Percentiles rank a stretch among this genome's conserved stretches.
phyloP scores from a whole-genome alignment of 805 yeast species.

The Candida maesae region DNA sequence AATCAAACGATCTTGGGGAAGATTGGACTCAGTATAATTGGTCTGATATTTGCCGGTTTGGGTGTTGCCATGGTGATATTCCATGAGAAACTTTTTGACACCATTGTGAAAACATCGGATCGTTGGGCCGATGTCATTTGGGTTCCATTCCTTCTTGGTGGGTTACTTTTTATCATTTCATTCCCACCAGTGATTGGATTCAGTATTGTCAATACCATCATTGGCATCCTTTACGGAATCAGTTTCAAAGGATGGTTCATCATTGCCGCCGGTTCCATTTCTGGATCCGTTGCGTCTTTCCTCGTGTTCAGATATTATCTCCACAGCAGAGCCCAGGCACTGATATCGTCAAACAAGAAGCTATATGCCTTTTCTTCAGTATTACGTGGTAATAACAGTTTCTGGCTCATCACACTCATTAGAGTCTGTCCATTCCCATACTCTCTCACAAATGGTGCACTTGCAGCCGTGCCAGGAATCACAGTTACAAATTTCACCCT shows the following conservation, averaged over 20 bases:
- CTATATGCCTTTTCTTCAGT: constrained; percentile 74
- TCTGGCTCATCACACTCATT: constrained; percentile 64
- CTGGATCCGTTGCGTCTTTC: constrained; percentile 78
- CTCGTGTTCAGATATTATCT: constrained; percentile 59
- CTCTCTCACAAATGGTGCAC: constrained; percentile 86
- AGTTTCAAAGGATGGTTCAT: constrained; percentile 71
- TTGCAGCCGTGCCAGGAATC: constrained; percentile 82
- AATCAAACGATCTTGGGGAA: constrained; percentile 18
- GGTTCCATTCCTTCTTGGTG: constrained; percentile 46
- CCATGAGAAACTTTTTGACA: constrained; percentile 17
- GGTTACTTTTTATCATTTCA: constrained; percentile 58
- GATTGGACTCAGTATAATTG: constrained; percentile 2
- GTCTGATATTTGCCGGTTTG: constrained; percentile 1
- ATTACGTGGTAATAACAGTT: constrained; percentile 63
- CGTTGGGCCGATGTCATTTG: constrained; percentile 19
- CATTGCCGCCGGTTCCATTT: constrained; percentile 60
- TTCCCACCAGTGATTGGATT: constrained; percentile 93
- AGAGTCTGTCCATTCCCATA: constrained; percentile 92
- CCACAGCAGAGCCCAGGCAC: constrained; percentile 49
- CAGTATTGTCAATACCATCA: constrained; percentile 57
- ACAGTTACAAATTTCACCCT: constrained; percentile 55
- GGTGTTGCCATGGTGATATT: constrained; percentile 14
- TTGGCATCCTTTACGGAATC: constrained; percentile 84
- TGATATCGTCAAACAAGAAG: constrained; percentile 58
- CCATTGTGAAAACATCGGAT: constrained; percentile 25